Evolutionary conservation across 2,329 filamentous ascomycete species (phyloP).

Genomic region (Alternaria brassicicola): DNA sequence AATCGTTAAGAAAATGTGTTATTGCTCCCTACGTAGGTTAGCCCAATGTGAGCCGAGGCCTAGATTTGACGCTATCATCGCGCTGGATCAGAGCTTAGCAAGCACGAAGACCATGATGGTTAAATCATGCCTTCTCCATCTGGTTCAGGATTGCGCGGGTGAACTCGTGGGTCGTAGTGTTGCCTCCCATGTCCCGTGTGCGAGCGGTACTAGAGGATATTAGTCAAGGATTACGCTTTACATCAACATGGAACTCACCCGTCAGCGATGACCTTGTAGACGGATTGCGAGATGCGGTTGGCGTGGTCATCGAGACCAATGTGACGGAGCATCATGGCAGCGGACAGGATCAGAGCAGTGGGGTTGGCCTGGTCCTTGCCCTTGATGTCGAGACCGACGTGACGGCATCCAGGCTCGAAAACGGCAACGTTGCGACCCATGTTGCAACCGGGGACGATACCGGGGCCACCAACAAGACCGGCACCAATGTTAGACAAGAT

Average conservation of each 20-base stretch:
- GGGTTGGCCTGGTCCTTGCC: constrained; percentile 99
- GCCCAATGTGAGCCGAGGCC: constrained; percentile 12
- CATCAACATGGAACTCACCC: constrained; percentile 64
- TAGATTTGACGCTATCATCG: constrained; percentile 15
- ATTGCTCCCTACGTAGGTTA: constrained; percentile 8
- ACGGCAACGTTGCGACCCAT: constrained; percentile 98
- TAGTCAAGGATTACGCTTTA: constrained; percentile 26
- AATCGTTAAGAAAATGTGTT: constrained; percentile 29
- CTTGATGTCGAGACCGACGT: constrained; percentile 99
- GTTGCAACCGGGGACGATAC: constrained; percentile 98
- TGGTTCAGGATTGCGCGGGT: constrained; percentile 91
- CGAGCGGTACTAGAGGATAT: constrained; percentile 70
- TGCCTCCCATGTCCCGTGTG: constrained; percentile 95
- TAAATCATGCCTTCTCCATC: constrained; percentile 70
- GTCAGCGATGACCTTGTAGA: constrained; percentile 82
- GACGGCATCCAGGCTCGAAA: constrained; percentile 98
- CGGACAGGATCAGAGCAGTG: constrained; percentile 91
- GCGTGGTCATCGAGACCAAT: constrained; percentile 97
- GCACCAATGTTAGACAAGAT: constrained; percentile 99
- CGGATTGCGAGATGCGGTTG: constrained; percentile 93
- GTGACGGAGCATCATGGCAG: constrained; percentile 96
- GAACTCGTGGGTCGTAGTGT: constrained; percentile 90
- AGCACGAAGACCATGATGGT: constrained; percentile 14
- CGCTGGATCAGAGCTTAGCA: constrained; percentile 24
- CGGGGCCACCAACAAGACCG: constrained; percentile 93